Base-by-base conservation (phyloP, 2,329 filamentous ascomycete genomes). In the Huntiella decipiens region DNA sequence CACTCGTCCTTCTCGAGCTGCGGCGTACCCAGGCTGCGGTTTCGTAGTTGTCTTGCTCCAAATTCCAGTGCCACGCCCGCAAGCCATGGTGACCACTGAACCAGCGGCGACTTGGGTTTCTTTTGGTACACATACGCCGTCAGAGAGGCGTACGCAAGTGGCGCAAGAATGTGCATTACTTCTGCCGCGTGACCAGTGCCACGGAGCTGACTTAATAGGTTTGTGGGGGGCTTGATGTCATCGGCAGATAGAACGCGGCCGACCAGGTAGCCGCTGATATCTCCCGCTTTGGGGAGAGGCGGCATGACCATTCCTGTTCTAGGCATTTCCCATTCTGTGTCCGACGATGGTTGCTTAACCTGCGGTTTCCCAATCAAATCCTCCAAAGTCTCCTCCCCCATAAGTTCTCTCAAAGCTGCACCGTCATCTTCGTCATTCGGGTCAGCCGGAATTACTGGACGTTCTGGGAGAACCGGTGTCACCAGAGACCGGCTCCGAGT, bases 211-310 rank as follows among this genome's bases (percentile, higher is more conserved):
- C 92, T 87, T n/a, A 96, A 68, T 5, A 98, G 72, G 45, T 82
- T 79, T 33, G 81, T 79, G 0, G 91, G 84, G 0, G 88, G 83
- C 60, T 94, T 95, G 66, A 98, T 91, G 58, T 96, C 91, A 62
- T 98, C 91, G 6, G 91, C 85, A 0, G 85, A 94, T 40, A 98
- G 70, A 10, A 96, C 88, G 53, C 92, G 87, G 32, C 81, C 79
- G 17, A 93, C 74, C 4, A 98, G 73, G 60, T 93, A 98, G 38
- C 74, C 76, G 43, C 83, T 84, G 49, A 95, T 87, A 54, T 94
- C 84, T 44, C 78, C 73, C 1, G 80, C 73, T 47, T 80, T 78
- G 0, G 91, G 91, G 12, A 98, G 68, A 40, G 77, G 80, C 1
- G 91, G 88, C 40, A 98, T 71, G 19, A 77, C 82, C 54, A 93